Evolutionary conservation across 177 flowering plant species (phyloP).

Genomic region (Vitis hybrid): DNA sequence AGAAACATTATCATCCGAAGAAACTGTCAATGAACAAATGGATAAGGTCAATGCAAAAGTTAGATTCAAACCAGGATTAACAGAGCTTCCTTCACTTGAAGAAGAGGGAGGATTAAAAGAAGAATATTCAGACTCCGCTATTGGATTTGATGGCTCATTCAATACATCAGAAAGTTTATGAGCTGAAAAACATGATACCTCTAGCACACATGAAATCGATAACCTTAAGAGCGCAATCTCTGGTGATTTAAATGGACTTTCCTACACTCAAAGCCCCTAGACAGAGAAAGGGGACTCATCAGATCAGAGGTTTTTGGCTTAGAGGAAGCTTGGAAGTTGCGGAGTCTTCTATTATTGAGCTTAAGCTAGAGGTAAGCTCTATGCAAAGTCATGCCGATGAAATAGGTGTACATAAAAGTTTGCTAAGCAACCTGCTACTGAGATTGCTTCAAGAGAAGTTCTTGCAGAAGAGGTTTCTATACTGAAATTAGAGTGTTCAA

Average conservation of each 20-base stretch:
- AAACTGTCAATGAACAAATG: conserved; percentile 35
- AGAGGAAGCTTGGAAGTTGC: conserved; percentile 70
- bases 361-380: conserved; percentile 67
- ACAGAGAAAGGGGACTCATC: conserved; percentile 56
- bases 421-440: conserved; percentile 51
- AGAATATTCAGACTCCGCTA: conserved; percentile 62
- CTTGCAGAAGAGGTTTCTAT: conserved; percentile 62
- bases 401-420: conserved; percentile 59
- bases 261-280: conserved; percentile 48
- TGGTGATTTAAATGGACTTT: conserved; percentile 55
- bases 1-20: conserved; percentile 39
- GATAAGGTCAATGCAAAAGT: conserved; percentile 72
- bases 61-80: conserved; percentile 51
- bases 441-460: conserved; percentile 71
- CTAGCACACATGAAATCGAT: conserved; percentile 67
- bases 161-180: conserved; percentile 78
- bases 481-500: conserved; percentile 66
- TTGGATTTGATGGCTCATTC: conserved; percentile 78
- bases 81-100: conserved; percentile 54
- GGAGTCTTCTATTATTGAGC: conserved; percentile 69
- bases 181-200: conserved; percentile 77
- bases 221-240: conserved; percentile 68
- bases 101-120: conserved; percentile 56
- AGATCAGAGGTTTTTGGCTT: conserved; percentile 43
- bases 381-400: conserved; percentile 70